A percentile compares a stretch with the other conserved stretches of the same genome.
Conservation (phyloP, 805 yeast genomes). For the Teunomyces lycoperdinae region DNA sequence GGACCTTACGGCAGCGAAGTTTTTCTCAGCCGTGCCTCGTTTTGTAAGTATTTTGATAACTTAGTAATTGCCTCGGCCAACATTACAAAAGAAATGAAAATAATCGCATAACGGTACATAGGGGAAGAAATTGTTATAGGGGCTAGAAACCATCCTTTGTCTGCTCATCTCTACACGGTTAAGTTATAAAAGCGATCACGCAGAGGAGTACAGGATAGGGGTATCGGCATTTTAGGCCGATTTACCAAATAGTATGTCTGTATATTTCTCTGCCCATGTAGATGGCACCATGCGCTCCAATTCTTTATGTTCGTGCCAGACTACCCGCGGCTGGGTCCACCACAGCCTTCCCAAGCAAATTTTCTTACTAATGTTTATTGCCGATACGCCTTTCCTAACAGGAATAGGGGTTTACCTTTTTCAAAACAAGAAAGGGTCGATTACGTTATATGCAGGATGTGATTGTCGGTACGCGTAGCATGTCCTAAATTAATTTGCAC, state of each 20-base stretch:
- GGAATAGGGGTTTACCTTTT: not conserved
- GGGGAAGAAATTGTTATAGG: not conserved
- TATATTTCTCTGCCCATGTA: too few species aligned
- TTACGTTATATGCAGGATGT: not conserved
- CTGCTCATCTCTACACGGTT: too few species aligned
- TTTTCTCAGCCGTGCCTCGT: conserved; percentile 3
- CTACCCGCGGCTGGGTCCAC: conserved; percentile 1
- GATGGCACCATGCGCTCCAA: not conserved
- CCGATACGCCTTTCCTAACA: not conserved
- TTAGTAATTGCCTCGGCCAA: not conserved
- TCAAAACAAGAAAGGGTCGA: not conserved
- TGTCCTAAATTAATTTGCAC: too few species aligned
- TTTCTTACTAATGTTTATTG: not conserved
- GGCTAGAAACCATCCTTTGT: not conserved
- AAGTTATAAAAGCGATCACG: too few species aligned
- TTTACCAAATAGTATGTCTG: not conserved
- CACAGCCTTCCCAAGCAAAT: not conserved
- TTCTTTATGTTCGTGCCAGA: not conserved
- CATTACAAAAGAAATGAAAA: not conserved
- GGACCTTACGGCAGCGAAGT: conserved; percentile 2
- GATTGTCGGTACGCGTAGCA: too few species aligned
- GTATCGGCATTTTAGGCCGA: not conserved
- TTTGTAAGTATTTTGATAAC: not conserved
- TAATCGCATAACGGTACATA: not conserved
- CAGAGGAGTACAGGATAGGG: not conserved